These are phyloP conservation scores for Neurospora sublineolata DNA, from an alignment of 495 filamentous ascomycete species.

Conservation along the genomic window DNA sequence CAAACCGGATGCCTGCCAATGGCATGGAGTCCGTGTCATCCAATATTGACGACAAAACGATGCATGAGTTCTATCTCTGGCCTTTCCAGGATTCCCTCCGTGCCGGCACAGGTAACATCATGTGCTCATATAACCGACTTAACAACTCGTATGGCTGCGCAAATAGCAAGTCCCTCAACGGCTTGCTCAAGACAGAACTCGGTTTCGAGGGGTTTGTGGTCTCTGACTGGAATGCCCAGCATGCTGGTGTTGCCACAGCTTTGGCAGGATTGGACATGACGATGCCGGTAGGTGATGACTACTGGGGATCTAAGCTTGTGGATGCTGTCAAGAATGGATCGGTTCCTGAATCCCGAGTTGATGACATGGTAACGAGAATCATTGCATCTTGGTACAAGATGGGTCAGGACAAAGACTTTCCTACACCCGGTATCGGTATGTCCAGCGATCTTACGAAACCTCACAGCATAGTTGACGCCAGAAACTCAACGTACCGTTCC, in stretches of 20 bases:
- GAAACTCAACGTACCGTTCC: slow-evolving; percentile 29
- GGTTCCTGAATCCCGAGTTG: slow-evolving; percentile 35
- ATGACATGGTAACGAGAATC: slow-evolving; percentile 47
- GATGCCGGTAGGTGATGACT: slow-evolving; percentile 40
- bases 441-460: slow-evolving; percentile 39
- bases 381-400: slow-evolving; percentile 46
- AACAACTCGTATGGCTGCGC: slow-evolving; percentile 56
- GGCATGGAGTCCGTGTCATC: slow-evolving; percentile 42
- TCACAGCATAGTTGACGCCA: slow-evolving; percentile 39
- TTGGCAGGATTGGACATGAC: slow-evolving; percentile 51
- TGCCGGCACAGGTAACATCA: slow-evolving; percentile 49
- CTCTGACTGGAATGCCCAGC: slow-evolving; percentile 53
- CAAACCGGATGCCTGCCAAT: slow-evolving; percentile 40
- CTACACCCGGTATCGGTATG: slow-evolving; percentile 34
- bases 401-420: slow-evolving; percentile 43
- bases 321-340: slow-evolving; percentile 37
- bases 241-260: slow-evolving; percentile 41
- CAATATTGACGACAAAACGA: slow-evolving; percentile 54
- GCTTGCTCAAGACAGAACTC: slow-evolving; percentile 53
- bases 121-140: slow-evolving; percentile 61
- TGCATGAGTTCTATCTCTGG: slow-evolving; percentile 66
- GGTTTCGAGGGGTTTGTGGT: slow-evolving; percentile 52
- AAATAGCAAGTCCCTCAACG: slow-evolving; percentile 50
- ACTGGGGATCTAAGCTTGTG: slow-evolving; percentile 30
- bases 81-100: slow-evolving; percentile 56